Conservation (phyloP, 2,329 filamentous ascomycete genomes). For the Penicillium sp. region DNA sequence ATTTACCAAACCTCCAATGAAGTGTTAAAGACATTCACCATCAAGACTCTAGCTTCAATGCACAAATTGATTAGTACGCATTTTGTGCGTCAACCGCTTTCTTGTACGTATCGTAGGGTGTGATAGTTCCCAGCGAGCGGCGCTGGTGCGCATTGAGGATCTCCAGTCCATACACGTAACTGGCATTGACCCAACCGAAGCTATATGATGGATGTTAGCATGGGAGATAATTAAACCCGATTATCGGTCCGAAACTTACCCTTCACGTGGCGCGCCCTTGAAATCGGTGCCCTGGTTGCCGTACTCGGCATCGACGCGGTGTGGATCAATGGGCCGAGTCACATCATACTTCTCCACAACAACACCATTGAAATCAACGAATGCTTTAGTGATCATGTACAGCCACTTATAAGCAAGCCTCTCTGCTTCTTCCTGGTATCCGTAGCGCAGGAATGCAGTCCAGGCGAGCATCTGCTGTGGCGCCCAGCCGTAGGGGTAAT, state of each 20-base stretch:
- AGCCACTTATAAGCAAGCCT: conserved; percentile 93
- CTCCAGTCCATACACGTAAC: conserved; percentile 89
- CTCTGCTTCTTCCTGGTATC: conserved; percentile 87
- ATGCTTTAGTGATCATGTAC: conserved; percentile 97
- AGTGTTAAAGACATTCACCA: background rate
- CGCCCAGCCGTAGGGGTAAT: conserved; percentile 97
- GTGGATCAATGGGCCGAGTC: conserved; percentile 82
- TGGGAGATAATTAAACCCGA: background rate
- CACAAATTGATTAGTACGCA: conserved; percentile 13
- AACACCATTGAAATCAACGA: conserved; percentile 97
- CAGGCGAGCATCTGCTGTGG: conserved; percentile 98
- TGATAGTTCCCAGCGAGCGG: conserved; percentile 83
- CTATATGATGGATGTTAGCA: conserved; percentile 48
- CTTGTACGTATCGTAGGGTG: conserved; percentile 79
- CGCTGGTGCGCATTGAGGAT: conserved; percentile 87
- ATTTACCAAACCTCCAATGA: background rate
- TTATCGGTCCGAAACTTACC: conserved; percentile 61
- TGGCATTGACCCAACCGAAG: conserved; percentile 98
- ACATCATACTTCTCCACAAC: conserved; percentile 99
- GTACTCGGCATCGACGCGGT: conserved; percentile 94
- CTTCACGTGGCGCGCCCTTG: conserved; percentile 93
- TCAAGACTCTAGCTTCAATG: background rate
- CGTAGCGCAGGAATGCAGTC: conserved; percentile 88
- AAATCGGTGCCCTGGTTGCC: conserved; percentile 96
- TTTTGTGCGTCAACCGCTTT: conserved; percentile 56